Conservation (phyloP, 2,329 filamentous ascomycete genomes). For the Arthroderma sp. region DNA sequence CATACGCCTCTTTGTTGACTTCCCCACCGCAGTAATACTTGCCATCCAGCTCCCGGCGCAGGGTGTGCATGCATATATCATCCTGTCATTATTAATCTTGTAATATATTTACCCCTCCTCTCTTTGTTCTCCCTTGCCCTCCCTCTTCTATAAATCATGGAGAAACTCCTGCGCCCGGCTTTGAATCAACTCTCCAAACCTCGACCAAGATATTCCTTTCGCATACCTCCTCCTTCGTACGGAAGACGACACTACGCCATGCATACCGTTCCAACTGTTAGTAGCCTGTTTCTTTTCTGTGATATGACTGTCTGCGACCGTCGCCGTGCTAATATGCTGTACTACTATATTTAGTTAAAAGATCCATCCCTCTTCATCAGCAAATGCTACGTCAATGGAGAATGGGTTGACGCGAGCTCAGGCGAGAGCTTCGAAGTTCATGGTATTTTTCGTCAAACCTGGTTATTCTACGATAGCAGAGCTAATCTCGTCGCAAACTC, state of each 20-base stretch:
- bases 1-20: too few relatives aligned
- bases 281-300: constrained; percentile 6
- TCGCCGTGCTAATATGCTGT: neutral
- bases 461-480: neutral
- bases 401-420: constrained; percentile 77
- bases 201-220: constrained; percentile 23
- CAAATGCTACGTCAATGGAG: constrained; percentile 75
- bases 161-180: constrained; percentile 15
- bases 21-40: too few relatives aligned
- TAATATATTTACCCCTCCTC: too few relatives aligned
- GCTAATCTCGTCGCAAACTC: neutral
- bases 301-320: neutral
- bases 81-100: too few relatives aligned
- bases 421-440: constrained; percentile 84
- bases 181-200: constrained; percentile 24
- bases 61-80: too few relatives aligned
- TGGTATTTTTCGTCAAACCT: constrained; percentile 32
- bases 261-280: constrained; percentile 29
- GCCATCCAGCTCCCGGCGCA: too few relatives aligned
- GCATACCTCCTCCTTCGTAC: constrained; percentile 20
- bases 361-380: constrained; percentile 74
- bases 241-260: constrained; percentile 30
- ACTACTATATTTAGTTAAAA: constrained; percentile 44
- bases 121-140: neutral
- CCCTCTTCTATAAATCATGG: constrained; percentile 4